These are phyloP conservation scores for Apostasia ramifera DNA, from an alignment of 106 monocot species.

Conservation along the genomic window DNA sequence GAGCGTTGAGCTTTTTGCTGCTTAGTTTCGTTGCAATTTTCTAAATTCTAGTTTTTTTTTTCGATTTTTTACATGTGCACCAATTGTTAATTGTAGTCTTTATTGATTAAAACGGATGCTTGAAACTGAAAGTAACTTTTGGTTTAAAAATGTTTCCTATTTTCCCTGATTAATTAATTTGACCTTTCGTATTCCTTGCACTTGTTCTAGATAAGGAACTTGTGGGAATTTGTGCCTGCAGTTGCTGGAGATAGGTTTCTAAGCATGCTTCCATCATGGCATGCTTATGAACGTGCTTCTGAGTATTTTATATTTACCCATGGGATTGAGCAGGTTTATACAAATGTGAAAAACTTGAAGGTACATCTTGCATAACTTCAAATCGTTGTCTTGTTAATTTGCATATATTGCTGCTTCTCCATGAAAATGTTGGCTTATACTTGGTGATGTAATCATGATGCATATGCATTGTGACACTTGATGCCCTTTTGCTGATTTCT, in stretches of 20 bases:
- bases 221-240: slow-evolving; percentile 82
- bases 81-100: no score
- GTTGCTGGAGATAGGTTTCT: slow-evolving; percentile 73
- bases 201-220: slow-evolving; percentile 55
- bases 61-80: no score
- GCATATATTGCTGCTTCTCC: neutral
- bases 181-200: neutral
- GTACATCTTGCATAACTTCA: slow-evolving; percentile 18
- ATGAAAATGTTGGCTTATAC: neutral
- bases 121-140: neutral
- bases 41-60: no score
- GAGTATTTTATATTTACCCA: slow-evolving; percentile 76
- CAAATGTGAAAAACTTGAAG: slow-evolving; percentile 77
- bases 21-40: no score
- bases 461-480: neutral
- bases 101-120: no score
- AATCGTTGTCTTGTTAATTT: neutral
- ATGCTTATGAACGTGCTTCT: slow-evolving; percentile 85
- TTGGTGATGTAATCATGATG: neutral
- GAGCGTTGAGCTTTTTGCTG: no score
- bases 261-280: slow-evolving; percentile 97
- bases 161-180: neutral
- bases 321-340: slow-evolving; percentile 86
- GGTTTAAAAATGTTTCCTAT: neutral
- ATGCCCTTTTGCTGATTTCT: neutral